Base-by-base conservation (phyloP, 208 protist species). In the Trypanosoma cruzi region DNA sequence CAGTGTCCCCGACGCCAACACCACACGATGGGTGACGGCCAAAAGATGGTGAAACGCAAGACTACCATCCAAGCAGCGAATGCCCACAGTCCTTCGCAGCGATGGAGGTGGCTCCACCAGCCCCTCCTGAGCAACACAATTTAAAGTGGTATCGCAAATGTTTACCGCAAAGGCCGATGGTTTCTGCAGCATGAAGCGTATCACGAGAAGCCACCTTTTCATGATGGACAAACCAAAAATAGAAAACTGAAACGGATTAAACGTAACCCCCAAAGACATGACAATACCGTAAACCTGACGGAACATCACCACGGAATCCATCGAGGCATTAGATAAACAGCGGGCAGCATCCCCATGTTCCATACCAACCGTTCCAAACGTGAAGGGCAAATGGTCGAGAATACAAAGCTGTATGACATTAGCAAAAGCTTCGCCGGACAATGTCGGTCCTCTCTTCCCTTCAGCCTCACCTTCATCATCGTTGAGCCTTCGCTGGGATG, bases 1-100 rank as follows among this genome's bases (percentile, higher is more conserved):
- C 13, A 99, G 77, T 18, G 98, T 99, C n/a, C 98, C 98, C 20
- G 89, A 97, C 16, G 97, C 97, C 22, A 99, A 83, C 31, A 99
- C 85, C 20, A 99, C 66, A 26, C 84, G 86, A 48, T 89, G 74
- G 26, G 83, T 80, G 20, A 63, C 64, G 16, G 58, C 66, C 16
- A 87, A 69, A 16, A 93, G 72, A 59, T 92, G 81, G 20, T 77
- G 65, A 64, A 94, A 91, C 0, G 85, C 87, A 24, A 92, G 68
- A 62, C 85, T 81, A 0, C 66, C 98, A 70, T 82, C 91, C 36
- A 79, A 79, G 70, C 84, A 99, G 75, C 71, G 96, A 57, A 80
- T 71, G 24, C 52, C 37, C n/a, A 74, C 40, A 62, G 10, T 74
- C 56, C 53, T 59, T 28, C 28, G 34, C 50, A 31, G 5, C 31